phyloP scores from a whole-genome alignment of 2,329 filamentous ascomycete species.

The Talaromyces amestolkiae region DNA sequence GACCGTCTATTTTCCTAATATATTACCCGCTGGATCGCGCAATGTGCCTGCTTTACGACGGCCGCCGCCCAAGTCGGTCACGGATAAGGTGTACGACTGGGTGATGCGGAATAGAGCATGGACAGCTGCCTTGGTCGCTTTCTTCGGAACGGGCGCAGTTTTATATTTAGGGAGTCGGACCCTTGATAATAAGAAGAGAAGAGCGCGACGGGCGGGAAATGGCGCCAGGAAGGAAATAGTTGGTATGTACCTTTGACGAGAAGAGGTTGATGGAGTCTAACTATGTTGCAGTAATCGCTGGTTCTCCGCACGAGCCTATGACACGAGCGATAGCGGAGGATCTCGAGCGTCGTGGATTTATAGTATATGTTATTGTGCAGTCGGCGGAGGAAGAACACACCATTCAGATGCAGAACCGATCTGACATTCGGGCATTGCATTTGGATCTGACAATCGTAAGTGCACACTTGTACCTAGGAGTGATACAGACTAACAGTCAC shows the following conservation, averaged over 20 bases:
- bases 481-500: slow-evolving; percentile 19
- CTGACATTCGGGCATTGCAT: slow-evolving; percentile 77
- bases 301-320: slow-evolving; percentile 79
- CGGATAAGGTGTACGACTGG: slow-evolving; percentile 68
- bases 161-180: slow-evolving; percentile 63
- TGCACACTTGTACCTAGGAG: neutral
- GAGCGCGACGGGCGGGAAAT: slow-evolving; percentile 74
- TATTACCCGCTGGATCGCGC: slow-evolving; percentile 56
- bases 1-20: slow-evolving; percentile 65
- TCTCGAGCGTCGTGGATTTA: slow-evolving; percentile 85
- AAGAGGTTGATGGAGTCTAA: slow-evolving; percentile 13
- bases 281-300: slow-evolving; percentile 66
- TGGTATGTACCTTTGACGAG: slow-evolving; percentile 38
- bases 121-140: slow-evolving; percentile 68
- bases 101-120: slow-evolving; percentile 68
- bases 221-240: slow-evolving; percentile 84
- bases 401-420: slow-evolving; percentile 65
- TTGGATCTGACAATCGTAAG: slow-evolving; percentile 67
- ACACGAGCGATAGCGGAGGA: slow-evolving; percentile 81
- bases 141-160: slow-evolving; percentile 62
- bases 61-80: slow-evolving; percentile 43
- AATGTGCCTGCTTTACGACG: slow-evolving; percentile 24
- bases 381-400: slow-evolving; percentile 19
- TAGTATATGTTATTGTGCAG: slow-evolving; percentile 76
- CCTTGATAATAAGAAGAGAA: slow-evolving; percentile 60